Base-by-base conservation (phyloP, 257 asterid genomes). In the Plantago ovata region DNA sequence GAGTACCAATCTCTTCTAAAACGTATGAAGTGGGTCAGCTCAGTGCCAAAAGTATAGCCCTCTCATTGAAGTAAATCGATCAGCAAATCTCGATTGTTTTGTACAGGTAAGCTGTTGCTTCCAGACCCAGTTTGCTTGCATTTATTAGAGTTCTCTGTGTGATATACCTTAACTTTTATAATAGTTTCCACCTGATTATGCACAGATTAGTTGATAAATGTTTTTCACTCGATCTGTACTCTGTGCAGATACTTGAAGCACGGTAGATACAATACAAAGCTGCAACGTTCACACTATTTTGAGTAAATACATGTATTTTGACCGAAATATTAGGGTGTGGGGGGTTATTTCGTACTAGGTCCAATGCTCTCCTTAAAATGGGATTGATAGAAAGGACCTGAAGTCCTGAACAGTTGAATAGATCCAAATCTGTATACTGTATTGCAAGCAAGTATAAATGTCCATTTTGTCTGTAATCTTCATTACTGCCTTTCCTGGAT, bases 1-100 rank as follows among this genome's bases (percentile, higher is more conserved):
- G 95, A 87, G 66, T 91, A 83, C 75, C 78, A 54, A 58, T 73
- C 85, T 60, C 94, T 91, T 75, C 64, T 81, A 23, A 72, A 77
- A 58, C 89, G 79, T 23, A 76, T 81, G 65, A 58, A 68, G 54
- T 62, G 36, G 69, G 79, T 72, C 62, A 75, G 67, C 48, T 64
- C 83, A 33, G 70, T 32, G 67, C 62, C 60, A 53, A 72, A 69
- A 19, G 64, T 67, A 58, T 79, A 71, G 79, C 51, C 46, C 53
- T 16, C 23, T 9, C 12, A 14, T 33, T 14, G 32, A 20, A 52
- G 43, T 42, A 67, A 60, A 40, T 4, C 42, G 16, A 41, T 62
- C 9, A 43, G 42, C 23, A 42, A 44, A 4, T 38, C 22, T 24
- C 3, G 32, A 0, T 55, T 57, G 63, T 63, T 60, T 43, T 65